Evolutionary conservation across 129 eudicot genomes (phyloP).

Genomic region (Arctium minus): DNA sequence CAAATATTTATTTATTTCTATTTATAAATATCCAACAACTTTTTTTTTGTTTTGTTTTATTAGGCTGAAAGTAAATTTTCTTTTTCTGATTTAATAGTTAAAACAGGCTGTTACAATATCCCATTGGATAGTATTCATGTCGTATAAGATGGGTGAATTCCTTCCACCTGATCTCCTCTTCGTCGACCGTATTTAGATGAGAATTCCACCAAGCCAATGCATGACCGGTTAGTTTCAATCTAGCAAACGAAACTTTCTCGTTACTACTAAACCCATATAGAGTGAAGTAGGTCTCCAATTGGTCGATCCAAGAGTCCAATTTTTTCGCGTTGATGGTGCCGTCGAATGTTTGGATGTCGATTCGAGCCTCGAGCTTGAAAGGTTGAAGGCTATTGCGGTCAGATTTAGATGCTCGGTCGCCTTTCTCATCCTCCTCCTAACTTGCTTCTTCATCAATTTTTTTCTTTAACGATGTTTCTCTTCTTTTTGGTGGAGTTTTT

Average conservation of each 20-base stretch:
- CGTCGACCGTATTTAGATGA: not conserved
- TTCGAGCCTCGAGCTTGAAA: not conserved
- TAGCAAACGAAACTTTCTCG: not conserved
- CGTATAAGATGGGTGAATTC: not conserved
- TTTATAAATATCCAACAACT: no score
- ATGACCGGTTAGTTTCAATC: not conserved
- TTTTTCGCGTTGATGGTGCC: not conserved
- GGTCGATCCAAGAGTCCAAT: not conserved
- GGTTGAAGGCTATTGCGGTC: not conserved
- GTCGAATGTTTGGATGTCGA: not conserved
- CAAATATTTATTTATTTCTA: no score
- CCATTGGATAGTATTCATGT: conserved; percentile 10
- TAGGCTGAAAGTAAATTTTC: no score
- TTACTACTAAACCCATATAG: not conserved
- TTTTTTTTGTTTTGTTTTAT: no score
- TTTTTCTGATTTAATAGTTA: no score
- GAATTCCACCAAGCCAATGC: conserved; percentile 4
- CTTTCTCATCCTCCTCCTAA: not conserved
- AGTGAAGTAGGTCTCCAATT: not conserved
- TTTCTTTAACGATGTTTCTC: not conserved
- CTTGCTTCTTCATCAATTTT: not conserved
- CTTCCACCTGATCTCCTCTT: not conserved
- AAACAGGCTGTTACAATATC: no score
- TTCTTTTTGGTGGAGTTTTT: not conserved
- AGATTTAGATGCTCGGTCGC: not conserved